Base-by-base conservation (phyloP, 2,329 filamentous ascomycete species). In the Pseudogymnoascus destructans region DNA sequence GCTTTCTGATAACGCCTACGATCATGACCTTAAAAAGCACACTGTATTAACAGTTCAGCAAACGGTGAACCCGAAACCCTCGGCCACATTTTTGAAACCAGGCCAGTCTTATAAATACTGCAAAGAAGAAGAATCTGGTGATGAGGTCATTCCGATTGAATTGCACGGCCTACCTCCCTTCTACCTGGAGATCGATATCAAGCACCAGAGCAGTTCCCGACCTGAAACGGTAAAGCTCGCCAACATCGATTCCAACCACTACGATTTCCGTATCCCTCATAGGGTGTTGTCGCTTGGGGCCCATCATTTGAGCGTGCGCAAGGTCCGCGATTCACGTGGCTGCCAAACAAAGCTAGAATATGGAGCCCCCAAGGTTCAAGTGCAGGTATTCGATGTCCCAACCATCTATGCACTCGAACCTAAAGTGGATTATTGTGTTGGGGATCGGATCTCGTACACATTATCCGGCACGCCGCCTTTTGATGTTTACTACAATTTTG, bases 21-120 rank as follows among this genome's bases (percentile, higher is more conserved):
- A 87, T 65, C 81, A 85, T 67, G 83, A 88, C 66, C 77, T 79
- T 61, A 79, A 75, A 64, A 80, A 80, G 63, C 84, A 85, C 66
- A 75, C 77, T 17, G 81, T 85, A 4, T 70, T 96, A 32, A 75
- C 80, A 10, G 75, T 98, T 30, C 82, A 86, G 64, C 93, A 98
- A 70, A 85, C 79, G 21, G 89, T 98, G 55, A 86, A 95, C 66
- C 79, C 89, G 11, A 87, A 86, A 60, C 93, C 93, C 1, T 82
- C 84, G 2, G 93, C 91, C 3, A 77, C 79, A 4, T 98, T 98
- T 68, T 78, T 80, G 60, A 88, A 88, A 64, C 89, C 91, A 2
- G 91, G 91, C 13, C 93, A 93, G 70, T 91, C 89, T 0, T 96
- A 96, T 76, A 95, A 93, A 69, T 95, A 92, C 72, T 98, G 93